Conservation (phyloP, 2,329 filamentous ascomycete species). For the Neofusicoccum cordaticola region DNA sequence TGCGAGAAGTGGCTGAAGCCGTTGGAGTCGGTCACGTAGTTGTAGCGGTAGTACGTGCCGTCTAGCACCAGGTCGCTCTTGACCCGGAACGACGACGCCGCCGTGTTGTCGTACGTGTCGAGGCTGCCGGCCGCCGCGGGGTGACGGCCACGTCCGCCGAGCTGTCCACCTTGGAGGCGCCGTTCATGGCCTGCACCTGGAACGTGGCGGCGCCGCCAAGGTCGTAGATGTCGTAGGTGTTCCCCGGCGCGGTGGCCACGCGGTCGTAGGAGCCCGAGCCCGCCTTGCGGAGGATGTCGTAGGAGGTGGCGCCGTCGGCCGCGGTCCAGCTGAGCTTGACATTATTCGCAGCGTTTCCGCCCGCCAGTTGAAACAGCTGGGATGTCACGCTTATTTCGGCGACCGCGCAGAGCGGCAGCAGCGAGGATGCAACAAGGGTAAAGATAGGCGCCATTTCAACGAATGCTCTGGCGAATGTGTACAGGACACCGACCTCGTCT, state of each 20-base stretch:
- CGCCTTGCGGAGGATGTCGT: constrained; percentile 18
- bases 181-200: constrained; percentile 17
- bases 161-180: constrained; percentile 11
- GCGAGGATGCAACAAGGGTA: neutral
- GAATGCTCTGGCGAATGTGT: neutral
- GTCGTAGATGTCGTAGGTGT: constrained; percentile 20
- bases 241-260: constrained; percentile 18
- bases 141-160: constrained; percentile 15
- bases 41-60: constrained; percentile 22
- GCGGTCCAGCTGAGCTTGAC: constrained; percentile 21
- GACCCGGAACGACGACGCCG: neutral
- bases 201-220: constrained; percentile 10
- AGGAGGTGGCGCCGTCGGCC: constrained; percentile 17
- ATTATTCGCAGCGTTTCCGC: constrained; percentile 19
- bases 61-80: constrained; percentile 18
- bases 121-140: constrained; percentile 17
- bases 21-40: constrained; percentile 20
- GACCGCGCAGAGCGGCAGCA: neutral
- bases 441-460: neutral
- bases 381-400: constrained; percentile 21
- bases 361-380: constrained; percentile 21
- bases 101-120: constrained; percentile 22
- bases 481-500: no score
- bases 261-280: constrained; percentile 16
- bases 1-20: constrained; percentile 21